These are phyloP conservation scores for Penicillium sp. DNA, from an alignment of 2,329 filamentous ascomycete species.

Conservation along the genomic window DNA sequence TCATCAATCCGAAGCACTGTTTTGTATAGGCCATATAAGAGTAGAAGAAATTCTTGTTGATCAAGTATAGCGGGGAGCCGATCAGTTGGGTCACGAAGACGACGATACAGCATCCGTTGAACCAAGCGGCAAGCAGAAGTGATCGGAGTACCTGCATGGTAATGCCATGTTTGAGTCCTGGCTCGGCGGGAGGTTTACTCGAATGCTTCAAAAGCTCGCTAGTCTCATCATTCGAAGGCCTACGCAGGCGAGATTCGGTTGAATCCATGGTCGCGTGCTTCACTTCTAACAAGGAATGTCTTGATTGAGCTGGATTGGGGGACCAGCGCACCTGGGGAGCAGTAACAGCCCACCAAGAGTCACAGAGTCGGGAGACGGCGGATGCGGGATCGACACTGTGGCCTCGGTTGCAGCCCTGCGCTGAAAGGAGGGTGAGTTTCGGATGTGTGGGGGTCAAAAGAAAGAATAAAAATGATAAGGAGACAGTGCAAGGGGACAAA, in stretches of 20 bases:
- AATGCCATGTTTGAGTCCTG: conserved; percentile 45
- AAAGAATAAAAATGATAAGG: background rate
- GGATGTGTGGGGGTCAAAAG: background rate
- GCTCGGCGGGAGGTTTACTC: conserved; percentile 26
- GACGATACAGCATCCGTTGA: conserved; percentile 41
- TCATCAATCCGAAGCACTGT: conserved; percentile 62
- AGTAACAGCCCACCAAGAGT: background rate
- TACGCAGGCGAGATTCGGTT: conserved; percentile 34
- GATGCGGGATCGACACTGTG: conserved; percentile 7
- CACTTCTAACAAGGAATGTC: background rate
- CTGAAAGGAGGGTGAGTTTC: background rate
- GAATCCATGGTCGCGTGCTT: conserved; percentile 27
- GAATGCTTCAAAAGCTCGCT: conserved; percentile 17
- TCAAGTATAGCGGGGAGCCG: conserved; percentile 59
- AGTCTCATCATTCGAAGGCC: conserved; percentile 19
- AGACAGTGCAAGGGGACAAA: background rate
- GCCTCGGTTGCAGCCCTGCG: conserved; percentile 3
- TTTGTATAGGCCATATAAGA: conserved; percentile 66
- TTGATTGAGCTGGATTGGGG: background rate
- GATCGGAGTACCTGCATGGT: conserved; percentile 47
- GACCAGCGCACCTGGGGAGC: background rate
- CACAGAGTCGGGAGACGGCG: conserved; percentile 8
- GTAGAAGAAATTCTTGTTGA: conserved; percentile 61
- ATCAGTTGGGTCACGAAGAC: conserved; percentile 58
- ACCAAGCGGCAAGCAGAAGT: conserved; percentile 46